Conservation (phyloP, 495 filamentous ascomycete genomes). For the Sporormia fimetaria region DNA sequence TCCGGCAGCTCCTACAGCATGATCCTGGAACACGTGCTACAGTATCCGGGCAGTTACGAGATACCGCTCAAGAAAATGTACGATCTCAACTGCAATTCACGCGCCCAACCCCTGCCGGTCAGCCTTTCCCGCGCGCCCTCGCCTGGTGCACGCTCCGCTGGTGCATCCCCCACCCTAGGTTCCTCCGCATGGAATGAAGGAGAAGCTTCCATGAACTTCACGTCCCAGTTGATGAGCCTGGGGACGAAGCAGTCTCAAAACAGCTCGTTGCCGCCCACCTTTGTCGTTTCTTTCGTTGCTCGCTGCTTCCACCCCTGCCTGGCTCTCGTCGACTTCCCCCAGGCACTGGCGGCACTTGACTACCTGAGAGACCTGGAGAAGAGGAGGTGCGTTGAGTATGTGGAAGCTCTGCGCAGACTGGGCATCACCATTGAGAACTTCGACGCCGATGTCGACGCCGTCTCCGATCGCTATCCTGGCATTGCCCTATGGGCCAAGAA, state of each 20-base stretch:
- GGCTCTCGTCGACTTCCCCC: slow-evolving; percentile 55
- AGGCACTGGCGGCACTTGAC: slow-evolving; percentile 59
- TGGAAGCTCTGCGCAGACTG: slow-evolving; percentile 75
- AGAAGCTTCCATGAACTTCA: slow-evolving; percentile 47
- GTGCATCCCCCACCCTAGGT: slow-evolving; percentile 29
- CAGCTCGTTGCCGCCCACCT: slow-evolving; percentile 53
- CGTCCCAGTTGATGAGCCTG: slow-evolving; percentile 49
- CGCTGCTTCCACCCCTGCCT: slow-evolving; percentile 49
- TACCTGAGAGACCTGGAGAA: slow-evolving; percentile 58
- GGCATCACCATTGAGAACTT: slow-evolving; percentile 42
- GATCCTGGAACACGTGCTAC: slow-evolving; percentile 58
- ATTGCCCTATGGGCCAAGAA: slow-evolving; percentile 44
- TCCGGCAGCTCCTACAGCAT: slow-evolving; percentile 29
- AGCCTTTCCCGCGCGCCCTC: slow-evolving; percentile 26
- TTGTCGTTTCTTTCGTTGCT: slow-evolving; percentile 54
- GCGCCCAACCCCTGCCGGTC: slow-evolving; percentile 34
- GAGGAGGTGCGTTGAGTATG: slow-evolving; percentile 57
- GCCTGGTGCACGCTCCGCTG: slow-evolving; percentile 13
- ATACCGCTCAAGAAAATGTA: slow-evolving; percentile 68
- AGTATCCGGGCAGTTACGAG: slow-evolving; percentile 56
- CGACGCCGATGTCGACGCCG: slow-evolving; percentile 34
- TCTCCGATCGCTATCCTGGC: slow-evolving; percentile 40
- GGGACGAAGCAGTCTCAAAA: slow-evolving; percentile 51
- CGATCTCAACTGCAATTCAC: slow-evolving; percentile 52
- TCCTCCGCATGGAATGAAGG: slow-evolving; percentile 31